Evolutionary conservation across 257 asterid genomes (phyloP).

Genomic region (Ajuga chamaepitys): DNA sequence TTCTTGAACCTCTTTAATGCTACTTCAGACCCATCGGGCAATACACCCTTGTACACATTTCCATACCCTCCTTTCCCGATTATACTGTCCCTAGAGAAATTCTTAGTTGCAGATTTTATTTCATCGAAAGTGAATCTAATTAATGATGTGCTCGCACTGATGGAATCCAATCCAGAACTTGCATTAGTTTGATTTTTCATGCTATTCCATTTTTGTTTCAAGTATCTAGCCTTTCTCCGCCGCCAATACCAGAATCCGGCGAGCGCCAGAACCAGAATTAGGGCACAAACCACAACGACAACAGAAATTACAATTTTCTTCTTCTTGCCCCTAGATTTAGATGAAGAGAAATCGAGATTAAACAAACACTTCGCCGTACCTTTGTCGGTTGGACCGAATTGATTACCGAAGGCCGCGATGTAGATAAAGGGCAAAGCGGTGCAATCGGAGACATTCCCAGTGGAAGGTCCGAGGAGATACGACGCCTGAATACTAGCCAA

Average conservation of each 20-base stretch:
- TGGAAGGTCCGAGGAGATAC: conserved; percentile 37
- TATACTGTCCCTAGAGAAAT: conserved; percentile 44
- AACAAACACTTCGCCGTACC: conserved; percentile 75
- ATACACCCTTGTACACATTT: conserved; percentile 66
- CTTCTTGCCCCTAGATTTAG: conserved; percentile 17
- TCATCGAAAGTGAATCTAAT: conserved; percentile 59
- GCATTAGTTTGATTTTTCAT: conserved; percentile 9
- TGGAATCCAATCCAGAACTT: conserved; percentile 49
- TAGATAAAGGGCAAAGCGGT: conserved; percentile 52
- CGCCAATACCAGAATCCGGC: conserved; percentile 29
- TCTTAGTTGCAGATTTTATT: conserved; percentile 49
- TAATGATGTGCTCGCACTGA: conserved; percentile 57
- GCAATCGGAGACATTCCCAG: conserved; percentile 64
- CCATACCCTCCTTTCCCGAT: conserved; percentile 93
- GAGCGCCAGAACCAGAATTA: conserved; percentile 21
- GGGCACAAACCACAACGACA: conserved; percentile 17
- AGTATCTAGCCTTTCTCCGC: conserved; percentile 15
- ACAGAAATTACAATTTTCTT: conserved; percentile 29
- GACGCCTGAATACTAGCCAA: conserved; percentile 51
- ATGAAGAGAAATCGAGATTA: conserved; percentile 35
- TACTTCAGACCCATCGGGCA: conserved; percentile 68
- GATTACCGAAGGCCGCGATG: conserved; percentile 61
- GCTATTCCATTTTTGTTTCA: conserved; percentile 16
- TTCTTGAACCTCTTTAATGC: conserved; percentile 91
- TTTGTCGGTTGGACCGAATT: conserved; percentile 53